phyloP scores from a whole-genome alignment of 225 moss, liverwort and hornwort genomes.

The Straminergon stramineum region DNA sequence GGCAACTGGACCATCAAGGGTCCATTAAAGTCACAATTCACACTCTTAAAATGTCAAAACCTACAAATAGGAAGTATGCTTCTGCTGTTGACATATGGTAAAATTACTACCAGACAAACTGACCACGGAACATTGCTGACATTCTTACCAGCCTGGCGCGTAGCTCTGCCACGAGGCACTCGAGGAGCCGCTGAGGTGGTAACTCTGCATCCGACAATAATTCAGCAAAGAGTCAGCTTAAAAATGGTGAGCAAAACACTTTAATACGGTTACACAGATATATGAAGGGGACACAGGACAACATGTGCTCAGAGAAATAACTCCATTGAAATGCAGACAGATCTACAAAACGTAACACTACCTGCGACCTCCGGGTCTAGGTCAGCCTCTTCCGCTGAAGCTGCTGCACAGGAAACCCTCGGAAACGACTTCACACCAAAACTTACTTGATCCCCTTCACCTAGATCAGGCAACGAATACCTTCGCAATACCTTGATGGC shows the following conservation, averaged over 20 bases:
- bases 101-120: not conserved
- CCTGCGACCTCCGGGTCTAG: constrained; percentile 41
- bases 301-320: not conserved
- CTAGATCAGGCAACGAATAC: constrained; percentile 40
- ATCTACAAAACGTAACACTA: not conserved
- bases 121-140: not conserved
- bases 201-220: constrained; percentile 19
- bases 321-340: not conserved
- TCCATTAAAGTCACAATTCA: not conserved
- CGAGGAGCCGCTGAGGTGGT: constrained; percentile 32
- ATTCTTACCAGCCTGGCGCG: constrained; percentile 30
- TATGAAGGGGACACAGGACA: not conserved
- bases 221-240: not conserved
- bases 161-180: constrained; percentile 36
- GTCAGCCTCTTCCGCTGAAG: constrained; percentile 36
- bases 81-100: not conserved
- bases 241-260: not conserved
- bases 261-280: not conserved
- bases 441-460: constrained; percentile 25
- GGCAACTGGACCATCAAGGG: not conserved
- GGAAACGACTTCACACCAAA: constrained; percentile 41
- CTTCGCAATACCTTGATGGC: constrained; percentile 42
- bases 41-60: not conserved
- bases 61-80: not conserved
- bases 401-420: constrained; percentile 41